A percentile compares a stretch with the other conserved stretches of the same genome.
Evolutionary conservation across 805 yeast genomes (phyloP).

Genomic region (Zygosaccharomyces bailii): DNA sequence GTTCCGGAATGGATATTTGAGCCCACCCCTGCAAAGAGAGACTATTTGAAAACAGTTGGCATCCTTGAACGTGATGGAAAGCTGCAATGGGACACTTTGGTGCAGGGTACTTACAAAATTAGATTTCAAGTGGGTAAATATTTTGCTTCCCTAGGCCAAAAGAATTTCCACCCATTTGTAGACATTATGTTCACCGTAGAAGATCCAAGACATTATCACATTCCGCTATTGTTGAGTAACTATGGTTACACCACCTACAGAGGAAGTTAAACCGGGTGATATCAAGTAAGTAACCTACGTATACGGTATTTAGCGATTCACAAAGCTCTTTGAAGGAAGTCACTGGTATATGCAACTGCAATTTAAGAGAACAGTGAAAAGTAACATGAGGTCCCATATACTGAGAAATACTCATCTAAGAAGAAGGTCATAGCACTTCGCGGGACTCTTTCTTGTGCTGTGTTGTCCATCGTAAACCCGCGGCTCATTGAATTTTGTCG

Average conservation of each 20-base stretch:
- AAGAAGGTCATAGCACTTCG: too few relatives aligned
- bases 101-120: conserved; percentile 69
- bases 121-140: conserved; percentile 73
- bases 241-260: conserved; percentile 89
- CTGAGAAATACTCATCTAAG: too few relatives aligned
- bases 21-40: conserved; percentile 31
- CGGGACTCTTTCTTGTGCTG: too few relatives aligned
- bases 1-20: conserved; percentile 61
- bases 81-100: conserved; percentile 44
- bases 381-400: too few relatives aligned
- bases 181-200: conserved; percentile 72
- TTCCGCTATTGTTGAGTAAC: conserved; percentile 79
- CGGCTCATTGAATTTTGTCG: background rate
- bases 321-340: too few relatives aligned
- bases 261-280: conserved; percentile 51
- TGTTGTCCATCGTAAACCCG: background rate
- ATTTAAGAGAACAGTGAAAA: too few relatives aligned
- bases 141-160: conserved; percentile 39
- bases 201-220: conserved; percentile 76
- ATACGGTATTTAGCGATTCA: background rate
- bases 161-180: conserved; percentile 82
- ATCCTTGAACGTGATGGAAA: conserved; percentile 19
- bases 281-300: background rate
- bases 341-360: too few relatives aligned
- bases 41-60: conserved; percentile 32